phyloP scores from a whole-genome alignment of 208 protist genomes.

The Zelonia costaricensis region DNA sequence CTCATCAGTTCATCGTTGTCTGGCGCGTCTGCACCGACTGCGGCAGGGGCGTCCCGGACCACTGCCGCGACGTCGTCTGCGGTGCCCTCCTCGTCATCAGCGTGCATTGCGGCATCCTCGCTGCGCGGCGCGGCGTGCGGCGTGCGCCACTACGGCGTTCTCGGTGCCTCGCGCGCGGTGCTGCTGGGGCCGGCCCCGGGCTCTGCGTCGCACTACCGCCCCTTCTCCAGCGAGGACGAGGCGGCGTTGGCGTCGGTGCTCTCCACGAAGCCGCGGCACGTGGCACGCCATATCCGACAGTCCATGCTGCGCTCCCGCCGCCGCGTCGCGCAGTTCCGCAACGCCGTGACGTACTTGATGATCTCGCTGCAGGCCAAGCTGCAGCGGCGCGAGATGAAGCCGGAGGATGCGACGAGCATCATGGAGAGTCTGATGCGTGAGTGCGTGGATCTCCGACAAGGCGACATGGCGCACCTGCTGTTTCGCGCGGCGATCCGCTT shows the following conservation, averaged over 20 bases:
- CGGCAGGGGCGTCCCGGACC: too few species aligned
- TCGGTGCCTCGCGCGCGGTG: not conserved
- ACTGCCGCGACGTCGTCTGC: too few species aligned
- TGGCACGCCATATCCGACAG: constrained; percentile 83
- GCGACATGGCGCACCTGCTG: constrained; percentile 91
- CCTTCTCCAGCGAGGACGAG: constrained; percentile 86
- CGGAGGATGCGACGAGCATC: constrained; percentile 69
- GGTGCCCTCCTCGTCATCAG: not conserved
- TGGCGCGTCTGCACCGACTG: too few species aligned
- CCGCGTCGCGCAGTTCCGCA: constrained; percentile 85
- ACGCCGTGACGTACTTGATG: constrained; percentile 91
- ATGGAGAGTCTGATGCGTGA: constrained; percentile 88
- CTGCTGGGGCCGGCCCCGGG: not conserved
- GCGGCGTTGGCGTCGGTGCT: constrained; percentile 70
- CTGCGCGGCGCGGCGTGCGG: not conserved
- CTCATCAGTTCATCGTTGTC: too few species aligned
- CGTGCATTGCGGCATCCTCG: not conserved
- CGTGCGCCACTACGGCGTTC: constrained; percentile 6
- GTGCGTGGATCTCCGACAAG: constrained; percentile 88
- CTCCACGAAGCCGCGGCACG: constrained; percentile 78
- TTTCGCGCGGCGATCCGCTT: constrained; percentile 90
- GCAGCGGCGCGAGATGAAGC: constrained; percentile 71
- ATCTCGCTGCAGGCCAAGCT: constrained; percentile 85
- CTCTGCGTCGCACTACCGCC: constrained; percentile 45
- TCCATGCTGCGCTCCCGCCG: constrained; percentile 76